These are phyloP conservation scores for Rhizopus delemar DNA, from an alignment of 371 early-diverging fungal genomes.

Conservation along the genomic window DNA sequence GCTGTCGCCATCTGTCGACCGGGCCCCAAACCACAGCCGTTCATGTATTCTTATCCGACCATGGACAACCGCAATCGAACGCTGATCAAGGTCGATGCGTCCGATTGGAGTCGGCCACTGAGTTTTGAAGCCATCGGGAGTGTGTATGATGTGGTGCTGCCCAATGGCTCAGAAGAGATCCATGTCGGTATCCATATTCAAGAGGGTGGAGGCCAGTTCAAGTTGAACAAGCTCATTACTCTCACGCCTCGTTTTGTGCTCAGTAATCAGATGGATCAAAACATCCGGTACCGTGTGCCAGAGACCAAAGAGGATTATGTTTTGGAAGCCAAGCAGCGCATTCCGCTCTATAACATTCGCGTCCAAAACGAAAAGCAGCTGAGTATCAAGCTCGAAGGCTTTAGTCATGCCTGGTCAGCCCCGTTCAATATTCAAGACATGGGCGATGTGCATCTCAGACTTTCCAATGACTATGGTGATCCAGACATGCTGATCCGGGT, in stretches of 20 bases:
- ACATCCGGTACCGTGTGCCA: slow-evolving; percentile 76
- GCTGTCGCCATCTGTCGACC: slow-evolving; percentile 36
- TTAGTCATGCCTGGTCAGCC: slow-evolving; percentile 84
- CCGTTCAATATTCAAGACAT: slow-evolving; percentile 88
- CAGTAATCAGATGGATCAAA: slow-evolving; percentile 75
- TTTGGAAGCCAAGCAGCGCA: slow-evolving; percentile 60
- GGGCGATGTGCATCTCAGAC: slow-evolving; percentile 80
- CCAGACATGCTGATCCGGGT: slow-evolving; percentile 74
- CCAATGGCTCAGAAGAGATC: slow-evolving; percentile 61
- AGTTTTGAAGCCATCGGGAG: slow-evolving; percentile 96
- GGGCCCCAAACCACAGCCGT: slow-evolving; percentile 62
- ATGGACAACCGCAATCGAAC: slow-evolving; percentile 83
- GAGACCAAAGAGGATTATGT: slow-evolving; percentile 55
- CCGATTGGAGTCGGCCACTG: slow-evolving; percentile 91
- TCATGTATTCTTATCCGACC: slow-evolving; percentile 93
- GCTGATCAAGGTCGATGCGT: slow-evolving; percentile 71
- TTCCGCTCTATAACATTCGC: slow-evolving; percentile 72
- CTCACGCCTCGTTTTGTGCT: slow-evolving; percentile 91
- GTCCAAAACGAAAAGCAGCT: slow-evolving; percentile 66
- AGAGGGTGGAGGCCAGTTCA: slow-evolving; percentile 72
- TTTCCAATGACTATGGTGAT: slow-evolving; percentile 56
- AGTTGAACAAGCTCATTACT: slow-evolving; percentile 84
- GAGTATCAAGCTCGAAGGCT: slow-evolving; percentile 69
- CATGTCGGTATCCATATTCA: slow-evolving; percentile 86
- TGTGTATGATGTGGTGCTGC: slow-evolving; percentile 75